These are phyloP conservation scores for Moricandia moricandioides DNA, from an alignment of 345 rosid species.

Conservation along the genomic window DNA sequence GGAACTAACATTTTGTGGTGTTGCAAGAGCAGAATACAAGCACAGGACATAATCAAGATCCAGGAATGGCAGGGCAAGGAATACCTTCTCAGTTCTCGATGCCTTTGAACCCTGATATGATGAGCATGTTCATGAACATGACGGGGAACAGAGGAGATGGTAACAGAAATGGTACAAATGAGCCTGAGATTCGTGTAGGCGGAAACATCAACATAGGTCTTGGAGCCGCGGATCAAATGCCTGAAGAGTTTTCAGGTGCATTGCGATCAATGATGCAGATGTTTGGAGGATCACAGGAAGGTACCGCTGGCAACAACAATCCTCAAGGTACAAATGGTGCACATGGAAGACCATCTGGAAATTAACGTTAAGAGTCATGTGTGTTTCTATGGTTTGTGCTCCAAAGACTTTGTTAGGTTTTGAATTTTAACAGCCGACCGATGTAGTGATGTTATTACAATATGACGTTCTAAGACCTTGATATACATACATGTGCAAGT, in stretches of 20 bases:
- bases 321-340: conserved; percentile 37
- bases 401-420: conserved; percentile 27
- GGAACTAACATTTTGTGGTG: conserved; percentile 9
- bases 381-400: not conserved
- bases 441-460: conserved; percentile 4
- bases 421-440: not conserved
- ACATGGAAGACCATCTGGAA: conserved; percentile 43
- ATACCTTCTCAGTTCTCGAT: conserved; percentile 29
- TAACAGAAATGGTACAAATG: conserved; percentile 13
- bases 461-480: not conserved
- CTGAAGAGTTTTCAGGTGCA: conserved; percentile 53
- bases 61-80: conserved; percentile 20
- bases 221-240: conserved; percentile 25
- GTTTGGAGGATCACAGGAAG: conserved; percentile 56
- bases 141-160: conserved; percentile 27
- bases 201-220: conserved; percentile 30
- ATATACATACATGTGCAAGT: not conserved
- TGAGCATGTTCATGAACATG: conserved; percentile 43
- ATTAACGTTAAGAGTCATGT: conserved; percentile 4
- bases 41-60: conserved; percentile 18
- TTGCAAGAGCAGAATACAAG: conserved; percentile 27
- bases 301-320: conserved; percentile 18
- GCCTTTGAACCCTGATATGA: conserved; percentile 25
- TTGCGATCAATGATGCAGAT: conserved; percentile 67
- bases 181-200: conserved; percentile 31